Conservation (phyloP, 768 basidiomycete genomes). For the Lentinula sp. region DNA sequence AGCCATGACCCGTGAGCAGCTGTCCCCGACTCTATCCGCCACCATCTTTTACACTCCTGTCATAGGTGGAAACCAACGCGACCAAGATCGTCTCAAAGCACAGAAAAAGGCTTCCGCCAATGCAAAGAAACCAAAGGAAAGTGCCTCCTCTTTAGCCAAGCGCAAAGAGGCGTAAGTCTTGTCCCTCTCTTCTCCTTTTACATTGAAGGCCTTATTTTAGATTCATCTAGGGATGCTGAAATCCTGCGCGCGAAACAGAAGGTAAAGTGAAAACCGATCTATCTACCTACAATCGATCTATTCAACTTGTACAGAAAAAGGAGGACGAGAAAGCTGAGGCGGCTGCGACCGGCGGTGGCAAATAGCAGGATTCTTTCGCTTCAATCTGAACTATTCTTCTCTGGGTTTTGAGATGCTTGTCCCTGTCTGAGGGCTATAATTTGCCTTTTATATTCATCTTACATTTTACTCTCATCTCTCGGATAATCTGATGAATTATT, state of each 20-base stretch:
- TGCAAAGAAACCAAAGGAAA: slow-evolving; percentile 68
- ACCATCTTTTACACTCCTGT: slow-evolving; percentile 7
- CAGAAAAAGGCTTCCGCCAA: slow-evolving; percentile 59
- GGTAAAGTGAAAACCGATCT: slow-evolving; percentile 30
- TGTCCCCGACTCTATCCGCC: slow-evolving; percentile 4
- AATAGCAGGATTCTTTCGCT: slow-evolving; percentile 12
- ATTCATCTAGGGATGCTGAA: slow-evolving; percentile 61
- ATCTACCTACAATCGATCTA: neutral
- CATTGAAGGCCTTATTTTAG: slow-evolving; percentile 12
- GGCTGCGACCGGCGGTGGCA: slow-evolving; percentile 13
- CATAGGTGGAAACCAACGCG: slow-evolving; percentile 79
- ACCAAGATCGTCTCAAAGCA: slow-evolving; percentile 64
- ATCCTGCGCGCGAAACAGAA: slow-evolving; percentile 74
- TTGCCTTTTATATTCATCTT: slow-evolving; percentile 1
- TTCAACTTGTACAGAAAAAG: slow-evolving; percentile 17
- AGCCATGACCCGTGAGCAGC: slow-evolving; percentile 50
- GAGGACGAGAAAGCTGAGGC: slow-evolving; percentile 22
- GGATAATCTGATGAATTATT: neutral
- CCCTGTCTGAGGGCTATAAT: neutral
- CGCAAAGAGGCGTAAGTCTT: slow-evolving; percentile 66
- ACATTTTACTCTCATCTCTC: neutral
- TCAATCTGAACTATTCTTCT: neutral
- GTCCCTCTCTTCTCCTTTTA: slow-evolving; percentile 12
- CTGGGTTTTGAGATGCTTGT: neutral
- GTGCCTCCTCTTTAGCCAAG: slow-evolving; percentile 52